phyloP scores from a whole-genome alignment of 495 filamentous ascomycete species.

The Pyronema domesticum region DNA sequence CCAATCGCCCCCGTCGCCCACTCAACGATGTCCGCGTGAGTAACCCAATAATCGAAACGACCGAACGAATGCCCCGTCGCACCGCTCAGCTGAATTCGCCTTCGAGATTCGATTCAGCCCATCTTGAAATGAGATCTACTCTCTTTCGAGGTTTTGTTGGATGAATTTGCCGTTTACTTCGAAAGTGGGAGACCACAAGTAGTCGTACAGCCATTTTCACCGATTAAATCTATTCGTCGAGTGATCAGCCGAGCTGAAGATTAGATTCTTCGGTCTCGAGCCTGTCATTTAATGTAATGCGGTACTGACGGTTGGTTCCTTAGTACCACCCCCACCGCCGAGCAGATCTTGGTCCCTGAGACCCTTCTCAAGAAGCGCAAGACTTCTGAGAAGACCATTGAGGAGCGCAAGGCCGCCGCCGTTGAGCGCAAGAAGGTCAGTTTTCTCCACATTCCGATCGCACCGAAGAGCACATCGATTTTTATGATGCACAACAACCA shows the following conservation, averaged over 20 bases:
- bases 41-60: not conserved
- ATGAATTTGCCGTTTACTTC: constrained; percentile 36
- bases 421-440: constrained; percentile 81
- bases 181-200: constrained; percentile 1
- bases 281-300: constrained; percentile 47
- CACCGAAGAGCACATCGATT: constrained; percentile 7
- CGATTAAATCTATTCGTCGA: constrained; percentile 66
- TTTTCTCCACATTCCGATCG: constrained; percentile 17
- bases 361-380: constrained; percentile 99
- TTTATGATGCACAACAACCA: constrained; percentile 59
- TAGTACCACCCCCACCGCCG: constrained; percentile 69
- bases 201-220: constrained; percentile 35
- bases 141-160: constrained; percentile 60
- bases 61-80: not conserved
- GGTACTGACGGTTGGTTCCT: constrained; percentile 47
- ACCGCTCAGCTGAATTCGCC: constrained; percentile 28
- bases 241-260: constrained; percentile 66
- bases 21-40: constrained; percentile 2
- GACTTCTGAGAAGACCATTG: constrained; percentile 94
- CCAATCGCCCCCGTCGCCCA: not conserved
- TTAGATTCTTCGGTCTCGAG: constrained; percentile 82
- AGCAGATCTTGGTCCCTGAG: constrained; percentile 91
- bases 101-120: constrained; percentile 50
- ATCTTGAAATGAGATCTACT: constrained; percentile 69
- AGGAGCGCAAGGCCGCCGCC: constrained; percentile 59